Percentiles rank a stretch among this genome's conserved stretches.
These are phyloP conservation scores for carrot (Daucus carota) DNA, from an alignment of 129 eudicot genomes.

Conservation along the genomic window DNA sequence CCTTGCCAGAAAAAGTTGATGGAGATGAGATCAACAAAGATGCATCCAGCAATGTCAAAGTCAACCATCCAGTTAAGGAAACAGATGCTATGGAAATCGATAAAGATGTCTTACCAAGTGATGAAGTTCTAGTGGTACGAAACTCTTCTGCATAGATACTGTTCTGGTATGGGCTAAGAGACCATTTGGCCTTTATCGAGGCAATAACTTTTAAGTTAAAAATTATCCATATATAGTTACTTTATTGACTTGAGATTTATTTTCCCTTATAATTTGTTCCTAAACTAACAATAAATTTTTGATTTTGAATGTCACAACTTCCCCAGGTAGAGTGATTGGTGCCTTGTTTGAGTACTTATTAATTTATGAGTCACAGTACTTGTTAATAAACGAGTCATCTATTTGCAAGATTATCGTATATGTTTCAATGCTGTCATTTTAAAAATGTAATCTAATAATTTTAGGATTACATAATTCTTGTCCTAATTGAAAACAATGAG, in stretches of 20 bases:
- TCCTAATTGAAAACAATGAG: neutral
- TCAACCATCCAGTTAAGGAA: neutral
- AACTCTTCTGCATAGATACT: neutral
- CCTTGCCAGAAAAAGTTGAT: neutral
- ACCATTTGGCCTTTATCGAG: neutral
- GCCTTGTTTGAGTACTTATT: neutral
- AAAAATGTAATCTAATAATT: neutral
- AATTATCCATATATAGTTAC: neutral
- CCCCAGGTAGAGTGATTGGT: neutral
- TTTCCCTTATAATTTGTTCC: neutral
- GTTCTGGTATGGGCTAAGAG: neutral
- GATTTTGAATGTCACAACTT: neutral
- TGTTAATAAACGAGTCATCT: neutral
- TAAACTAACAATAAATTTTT: neutral
- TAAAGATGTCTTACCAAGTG: slow-evolving; percentile 1
- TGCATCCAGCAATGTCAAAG: slow-evolving; percentile 3
- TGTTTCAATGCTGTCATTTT: neutral
- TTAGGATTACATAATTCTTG: neutral
- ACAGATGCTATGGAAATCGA: neutral
- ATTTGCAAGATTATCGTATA: neutral
- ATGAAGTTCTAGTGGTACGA: neutral
- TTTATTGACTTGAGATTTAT: neutral
- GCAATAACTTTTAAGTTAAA: neutral
- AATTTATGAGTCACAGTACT: too few species aligned
- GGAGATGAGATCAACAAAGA: neutral